Percentiles rank a stretch among this genome's conserved stretches.
These are phyloP conservation scores for Chaetomium cochliodes DNA, from an alignment of 495 filamentous ascomycete genomes.

Conservation along the genomic window DNA sequence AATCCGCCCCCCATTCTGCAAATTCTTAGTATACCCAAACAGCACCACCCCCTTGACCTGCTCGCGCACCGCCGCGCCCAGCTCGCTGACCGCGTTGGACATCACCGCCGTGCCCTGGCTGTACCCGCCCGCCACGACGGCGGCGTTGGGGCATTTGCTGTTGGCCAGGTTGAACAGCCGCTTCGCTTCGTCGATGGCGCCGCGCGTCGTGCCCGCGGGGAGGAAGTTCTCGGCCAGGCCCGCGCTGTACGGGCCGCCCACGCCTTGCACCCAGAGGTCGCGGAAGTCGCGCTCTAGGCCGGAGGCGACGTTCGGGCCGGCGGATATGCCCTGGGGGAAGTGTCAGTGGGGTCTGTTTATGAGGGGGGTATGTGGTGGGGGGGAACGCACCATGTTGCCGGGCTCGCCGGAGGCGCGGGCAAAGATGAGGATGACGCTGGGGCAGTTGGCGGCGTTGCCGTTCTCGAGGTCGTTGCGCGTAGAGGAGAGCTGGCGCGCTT, in stretches of 20 bases:
- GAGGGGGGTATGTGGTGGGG: neutral
- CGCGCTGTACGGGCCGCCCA: constrained; percentile 40
- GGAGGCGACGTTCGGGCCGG: constrained; percentile 31
- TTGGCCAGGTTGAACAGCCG: constrained; percentile 37
- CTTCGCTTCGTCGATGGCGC: constrained; percentile 39
- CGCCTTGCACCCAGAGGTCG: constrained; percentile 37
- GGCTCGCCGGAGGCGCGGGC: constrained; percentile 41
- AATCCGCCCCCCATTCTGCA: constrained; percentile 48
- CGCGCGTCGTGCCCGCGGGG: constrained; percentile 35
- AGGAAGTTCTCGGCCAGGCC: constrained; percentile 38
- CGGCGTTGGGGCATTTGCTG: constrained; percentile 37
- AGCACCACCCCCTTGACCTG: constrained; percentile 56
- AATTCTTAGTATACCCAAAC: constrained; percentile 58
- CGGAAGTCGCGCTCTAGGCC: constrained; percentile 34
- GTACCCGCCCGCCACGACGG: constrained; percentile 43
- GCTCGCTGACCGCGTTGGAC: constrained; percentile 47
- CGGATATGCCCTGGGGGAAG: constrained; percentile 25
- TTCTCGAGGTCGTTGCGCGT: constrained; percentile 16
- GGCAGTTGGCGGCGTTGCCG: constrained; percentile 35
- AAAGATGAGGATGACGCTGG: constrained; percentile 52
- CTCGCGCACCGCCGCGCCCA: constrained; percentile 42
- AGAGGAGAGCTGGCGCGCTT: constrained; percentile 12
- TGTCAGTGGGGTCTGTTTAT: constrained; percentile 13
- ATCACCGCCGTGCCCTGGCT: constrained; percentile 58
- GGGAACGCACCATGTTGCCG: constrained; percentile 51